Evolutionary conservation across 768 basidiomycete genomes (phyloP).

Genomic region (Grammothele lineata): DNA sequence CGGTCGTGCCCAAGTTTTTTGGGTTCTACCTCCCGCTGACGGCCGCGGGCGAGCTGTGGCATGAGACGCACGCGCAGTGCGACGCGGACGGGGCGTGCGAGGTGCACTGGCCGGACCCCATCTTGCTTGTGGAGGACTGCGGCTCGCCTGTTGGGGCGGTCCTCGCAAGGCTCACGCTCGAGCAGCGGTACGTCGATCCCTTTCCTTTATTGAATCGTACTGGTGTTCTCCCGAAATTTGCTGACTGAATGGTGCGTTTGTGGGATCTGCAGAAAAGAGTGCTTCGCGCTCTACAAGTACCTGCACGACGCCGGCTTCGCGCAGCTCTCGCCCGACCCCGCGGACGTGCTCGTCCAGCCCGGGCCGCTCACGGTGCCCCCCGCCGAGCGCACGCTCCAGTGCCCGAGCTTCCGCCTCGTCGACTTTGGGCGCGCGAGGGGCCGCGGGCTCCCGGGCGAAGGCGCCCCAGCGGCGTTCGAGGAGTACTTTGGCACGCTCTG

Average conservation of each 20-base stretch:
- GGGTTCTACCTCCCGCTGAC: constrained; percentile 36
- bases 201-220: too few species aligned
- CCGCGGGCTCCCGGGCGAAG: neutral
- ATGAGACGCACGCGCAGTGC: neutral
- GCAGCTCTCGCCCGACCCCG: constrained; percentile 36
- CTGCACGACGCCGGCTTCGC: constrained; percentile 36
- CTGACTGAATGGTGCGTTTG: too few species aligned
- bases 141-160: constrained; percentile 29
- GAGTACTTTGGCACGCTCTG: neutral
- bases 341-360: constrained; percentile 41
- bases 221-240: too few species aligned
- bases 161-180: constrained; percentile 9
- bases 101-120: constrained; percentile 24
- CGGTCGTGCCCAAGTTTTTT: constrained; percentile 7
- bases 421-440: constrained; percentile 38
- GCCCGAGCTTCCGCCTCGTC: constrained; percentile 41
- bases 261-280: constrained; percentile 14
- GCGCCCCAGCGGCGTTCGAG: neutral
- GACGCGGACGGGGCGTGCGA: neutral
- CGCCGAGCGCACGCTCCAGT: constrained; percentile 18
- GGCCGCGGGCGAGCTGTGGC: neutral
- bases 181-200: constrained; percentile 6
- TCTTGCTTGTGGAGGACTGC: constrained; percentile 45
- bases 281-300: constrained; percentile 31
- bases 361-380: constrained; percentile 36